phyloP scores from a whole-genome alignment of 2,329 filamentous ascomycete genomes.

The Pleurostoma richardsiae region DNA sequence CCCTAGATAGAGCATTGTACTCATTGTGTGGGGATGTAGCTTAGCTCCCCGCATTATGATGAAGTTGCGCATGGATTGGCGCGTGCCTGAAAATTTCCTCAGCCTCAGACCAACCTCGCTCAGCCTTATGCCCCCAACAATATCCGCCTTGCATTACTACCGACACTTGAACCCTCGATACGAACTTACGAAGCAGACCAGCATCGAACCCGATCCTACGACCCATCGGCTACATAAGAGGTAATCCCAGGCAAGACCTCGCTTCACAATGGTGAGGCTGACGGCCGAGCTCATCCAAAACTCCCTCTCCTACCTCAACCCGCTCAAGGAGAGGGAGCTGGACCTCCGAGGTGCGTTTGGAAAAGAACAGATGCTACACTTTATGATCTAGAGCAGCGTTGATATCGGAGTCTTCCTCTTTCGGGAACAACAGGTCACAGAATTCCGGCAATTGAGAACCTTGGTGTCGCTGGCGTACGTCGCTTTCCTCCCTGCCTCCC shows the following conservation, averaged over 20 bases:
- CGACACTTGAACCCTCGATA: neutral
- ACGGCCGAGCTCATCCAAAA: constrained; percentile 90
- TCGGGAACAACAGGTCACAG: constrained; percentile 76
- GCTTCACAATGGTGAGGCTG: constrained; percentile 69
- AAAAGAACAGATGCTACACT: constrained; percentile 98
- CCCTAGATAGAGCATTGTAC: no score
- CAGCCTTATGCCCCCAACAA: no score
- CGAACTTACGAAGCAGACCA: neutral
- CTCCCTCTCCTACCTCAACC: constrained; percentile 97
- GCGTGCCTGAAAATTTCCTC: no score
- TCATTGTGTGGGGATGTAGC: no score
- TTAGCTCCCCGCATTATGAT: no score
- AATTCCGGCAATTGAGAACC: constrained; percentile 94
- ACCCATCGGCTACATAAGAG: constrained; percentile 2
- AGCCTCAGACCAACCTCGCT: no score
- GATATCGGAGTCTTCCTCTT: constrained; percentile 60
- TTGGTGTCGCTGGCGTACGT: constrained; percentile 88
- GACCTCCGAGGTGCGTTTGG: constrained; percentile 96
- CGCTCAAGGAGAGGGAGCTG: constrained; percentile 96
- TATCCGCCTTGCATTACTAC: no score
- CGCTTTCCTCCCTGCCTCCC: constrained; percentile 5
- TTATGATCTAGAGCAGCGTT: constrained; percentile 67
- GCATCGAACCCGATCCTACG: neutral
- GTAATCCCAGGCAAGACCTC: constrained; percentile 7
- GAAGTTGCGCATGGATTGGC: no score